Base-by-base conservation (phyloP, 768 basidiomycete species). In the Boletus sp. region DNA sequence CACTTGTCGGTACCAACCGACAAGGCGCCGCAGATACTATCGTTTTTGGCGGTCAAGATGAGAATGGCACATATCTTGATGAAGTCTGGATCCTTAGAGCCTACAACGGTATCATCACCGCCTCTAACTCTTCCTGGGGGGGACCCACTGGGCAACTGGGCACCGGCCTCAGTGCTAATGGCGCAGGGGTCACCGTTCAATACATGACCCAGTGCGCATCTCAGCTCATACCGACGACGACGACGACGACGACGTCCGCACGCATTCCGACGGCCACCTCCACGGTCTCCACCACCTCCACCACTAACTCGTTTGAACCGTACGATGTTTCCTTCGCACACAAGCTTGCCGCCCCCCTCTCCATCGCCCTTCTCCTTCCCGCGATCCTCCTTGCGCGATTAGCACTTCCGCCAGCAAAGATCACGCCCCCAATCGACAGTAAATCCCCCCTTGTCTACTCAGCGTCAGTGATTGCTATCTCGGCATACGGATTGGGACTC, bases 11-110 rank as follows among this genome's bases (percentile, higher is more conserved):
- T 8, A 58, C 61, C 7, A 70, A 77, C 37, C 76, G 80, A 23
- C 66, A 62, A 23, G 61, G 61, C 19, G 80, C 79, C 19, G 76
- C 87, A 25, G 90, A 93, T 64, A 86, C 82, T 17, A 78, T 93
- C 42, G 81, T 92, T 10, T 93, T 90, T 58, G 90, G 90, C 33
- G 90, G 90, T 38, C 79, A 79, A 60, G 88, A 90, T 65, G 73
- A 75, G 41, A 66, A 73, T 51, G 90, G 90, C 14, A 80, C 74
- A 25, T 84, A 88, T 64, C 75, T 90, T 4, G 79, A 83, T 38
- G 90, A 93, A 52, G 64, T 93, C 11, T 93, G 90, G 90, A 67
- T 93, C 8, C 75, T 93, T 56, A 76, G 90, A 50, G 80, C 87
- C 5, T 92, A 91, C 68, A 76, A 78, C 56, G 85, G 77, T n/a